Evolutionary conservation across 768 basidiomycete species (phyloP), one percentile per base, ranked within the genome.

Genomic region (Kwoniella botswanensis): DNA sequence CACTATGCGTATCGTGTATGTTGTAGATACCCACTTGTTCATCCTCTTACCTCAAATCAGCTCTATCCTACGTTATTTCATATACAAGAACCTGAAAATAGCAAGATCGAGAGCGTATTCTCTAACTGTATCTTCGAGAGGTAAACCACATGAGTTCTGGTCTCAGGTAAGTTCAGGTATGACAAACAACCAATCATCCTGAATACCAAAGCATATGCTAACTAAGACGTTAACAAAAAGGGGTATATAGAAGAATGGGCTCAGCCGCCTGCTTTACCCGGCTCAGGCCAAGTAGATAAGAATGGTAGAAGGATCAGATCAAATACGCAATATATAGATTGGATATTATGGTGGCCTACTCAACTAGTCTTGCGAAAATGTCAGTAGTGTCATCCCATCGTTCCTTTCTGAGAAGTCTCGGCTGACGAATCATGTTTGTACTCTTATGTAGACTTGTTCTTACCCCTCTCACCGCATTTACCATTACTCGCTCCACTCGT

Each of bases 141-240:
- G 90, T 13, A 96, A 96, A 75, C 89, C 90, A 0, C 85, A 87
- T 0, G 89, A 91, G 10, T 96, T 95, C 85, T 98, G 93, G 93
- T 74, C 74, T 2, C 79, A 79, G 70, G 77, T 76, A 50, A 58
- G 73, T 68, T 13, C 1, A 3, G 29, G 29, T 22, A 22, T 44
- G 44, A 46, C 44, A 17, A 46, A 46, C 44, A 17, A 46, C 10
- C 17, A 17, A 9, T 26, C 3, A 24, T 43, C 55, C 18, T 5
- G 7, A 44, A 21, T 53, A 53, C 17, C 13, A 29, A 44, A 12
- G 46, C 29, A 35, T 35, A 35, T 35, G 35, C 35, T 35, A 35
- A 35, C 1, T 1, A 35, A 7, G 35, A 35, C 4, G 35, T 35
- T 5, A 9, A 9, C 26, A 0, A 13, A 41, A 43, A 61, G 68